Base-by-base conservation (phyloP, 768 basidiomycete genomes). In the Tricholoma furcatifolium region DNA sequence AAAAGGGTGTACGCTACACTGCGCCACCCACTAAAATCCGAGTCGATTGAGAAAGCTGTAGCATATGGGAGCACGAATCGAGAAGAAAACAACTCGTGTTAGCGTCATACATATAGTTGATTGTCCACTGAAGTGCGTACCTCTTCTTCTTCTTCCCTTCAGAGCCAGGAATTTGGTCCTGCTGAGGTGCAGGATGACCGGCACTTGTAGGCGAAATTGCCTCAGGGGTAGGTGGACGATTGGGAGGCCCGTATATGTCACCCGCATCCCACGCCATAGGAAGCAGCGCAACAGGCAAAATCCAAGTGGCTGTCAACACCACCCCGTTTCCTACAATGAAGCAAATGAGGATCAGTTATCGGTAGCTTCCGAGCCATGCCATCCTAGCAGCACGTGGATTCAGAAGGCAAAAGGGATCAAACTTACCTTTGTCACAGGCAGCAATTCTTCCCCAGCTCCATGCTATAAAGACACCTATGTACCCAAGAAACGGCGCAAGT, bases 231-330 rank as follows among this genome's bases (percentile, higher is more conserved):
- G 32, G 43, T 27, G 54, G 59, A 15, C 46, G 46, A 14, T 10
- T 39, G 15, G 36, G 49, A 2, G 74, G 72, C 4, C 73, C 68
- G 36, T 68, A 68, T 41, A 74, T 73, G 51, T 68, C 65, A 6
- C 73, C 74, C n/a, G 71, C 75, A 43, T 89, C 82, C 87, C 89
- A 88, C 2, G 86, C 75, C 58, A 85, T 81, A 5, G 91, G 89
- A 30, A 93, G 75, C 47, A 92, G 71, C 5, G 87, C 82, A 24
- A 91, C 79, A 15, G 90, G 88, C 17, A 91, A 70, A 40, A 92
- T 66, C 91, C 91, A 93, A 12, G 90, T 89, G 30, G 91, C 91
- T 8, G 84, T 87, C 55, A 93, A 67, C 43, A 87, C 83, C n/a
- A 92, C 85, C 2, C 91, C 91, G 56, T 87, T 73, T 0, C 89